A percentile compares a stretch with the other conserved stretches of the same genome.
phyloP scores from a whole-genome alignment of 345 rosid genomes.

The Brassica carinata region DNA sequence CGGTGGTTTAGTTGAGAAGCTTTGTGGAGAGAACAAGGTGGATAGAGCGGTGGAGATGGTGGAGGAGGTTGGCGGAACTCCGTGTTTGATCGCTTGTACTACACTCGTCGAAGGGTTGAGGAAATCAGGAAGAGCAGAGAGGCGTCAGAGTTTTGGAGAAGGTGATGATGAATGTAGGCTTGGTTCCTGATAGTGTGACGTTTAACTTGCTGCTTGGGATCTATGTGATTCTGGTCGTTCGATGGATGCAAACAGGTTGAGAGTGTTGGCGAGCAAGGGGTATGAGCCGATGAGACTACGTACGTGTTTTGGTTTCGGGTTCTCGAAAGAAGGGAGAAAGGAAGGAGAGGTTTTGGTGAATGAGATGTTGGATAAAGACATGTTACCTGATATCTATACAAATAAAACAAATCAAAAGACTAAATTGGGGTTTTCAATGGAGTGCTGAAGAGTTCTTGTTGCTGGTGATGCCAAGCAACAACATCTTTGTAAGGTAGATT shows the following conservation, averaged over 20 bases:
- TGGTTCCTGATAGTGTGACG: constrained; percentile 72
- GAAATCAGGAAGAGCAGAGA: constrained; percentile 51
- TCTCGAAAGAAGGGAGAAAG: constrained; percentile 52
- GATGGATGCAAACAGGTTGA: constrained; percentile 58
- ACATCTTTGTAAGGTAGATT: no score
- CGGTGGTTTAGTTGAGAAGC: constrained; percentile 55
- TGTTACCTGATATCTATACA: constrained; percentile 68
- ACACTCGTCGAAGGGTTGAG: constrained; percentile 82
- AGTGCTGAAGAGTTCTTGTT: no score
- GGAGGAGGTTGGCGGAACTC: constrained; percentile 56
- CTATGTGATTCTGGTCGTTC: constrained; percentile 63
- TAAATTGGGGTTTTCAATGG: no score
- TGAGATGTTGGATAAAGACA: constrained; percentile 85
- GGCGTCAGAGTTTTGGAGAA: constrained; percentile 61
- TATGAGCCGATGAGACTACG: constrained; percentile 57
- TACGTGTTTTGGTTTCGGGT: constrained; percentile 71
- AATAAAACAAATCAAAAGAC: no score
- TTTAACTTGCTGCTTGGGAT: constrained; percentile 77
- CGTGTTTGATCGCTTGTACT: constrained; percentile 71
- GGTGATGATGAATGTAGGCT: constrained; percentile 59
- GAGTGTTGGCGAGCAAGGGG: constrained; percentile 69
- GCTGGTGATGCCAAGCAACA: no score
- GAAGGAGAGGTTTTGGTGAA: constrained; percentile 69
- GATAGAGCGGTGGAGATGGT: constrained; percentile 59
- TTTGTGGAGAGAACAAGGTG: constrained; percentile 52